These are phyloP conservation scores for Starmera amethionina DNA, from an alignment of 805 yeast genomes.

Conservation along the genomic window DNA sequence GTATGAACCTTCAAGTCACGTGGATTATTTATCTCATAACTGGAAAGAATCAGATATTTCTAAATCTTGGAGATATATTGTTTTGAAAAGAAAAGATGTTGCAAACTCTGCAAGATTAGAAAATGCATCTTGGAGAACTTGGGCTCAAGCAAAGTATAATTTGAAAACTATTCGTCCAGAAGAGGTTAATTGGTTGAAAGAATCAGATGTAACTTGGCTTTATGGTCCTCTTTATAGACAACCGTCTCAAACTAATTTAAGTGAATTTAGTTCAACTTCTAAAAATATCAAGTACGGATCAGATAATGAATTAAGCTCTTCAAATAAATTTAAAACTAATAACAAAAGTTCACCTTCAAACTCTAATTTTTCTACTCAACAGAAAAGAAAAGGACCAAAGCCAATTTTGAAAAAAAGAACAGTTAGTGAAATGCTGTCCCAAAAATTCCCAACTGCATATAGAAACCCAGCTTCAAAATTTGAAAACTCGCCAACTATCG, in stretches of 20 bases:
- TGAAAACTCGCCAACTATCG: constrained; percentile 5
- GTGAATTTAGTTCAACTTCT: constrained; percentile 1
- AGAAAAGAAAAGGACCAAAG: constrained; percentile 36
- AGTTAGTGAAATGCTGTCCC: constrained; percentile 70
- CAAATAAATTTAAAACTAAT: constrained; percentile 12
- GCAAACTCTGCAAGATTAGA: constrained; percentile 76
- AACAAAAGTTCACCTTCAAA: constrained; percentile 4
- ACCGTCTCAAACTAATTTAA: constrained; percentile 3
- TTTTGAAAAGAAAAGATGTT: constrained; percentile 69
- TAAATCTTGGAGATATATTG: constrained; percentile 92
- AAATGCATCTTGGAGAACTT: constrained; percentile 95
- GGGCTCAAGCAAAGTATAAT: constrained; percentile 86
- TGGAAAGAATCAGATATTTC: constrained; percentile 95
- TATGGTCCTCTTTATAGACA: constrained; percentile 64
- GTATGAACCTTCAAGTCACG: constrained; percentile 80
- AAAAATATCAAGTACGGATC: constrained; percentile 25
- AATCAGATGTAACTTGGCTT: constrained; percentile 94
- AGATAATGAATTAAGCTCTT: constrained; percentile 22
- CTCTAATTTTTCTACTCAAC: neutral
- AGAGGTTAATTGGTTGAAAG: constrained; percentile 91
- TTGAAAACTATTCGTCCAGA: constrained; percentile 82
- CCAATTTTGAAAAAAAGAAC: constrained; percentile 86
- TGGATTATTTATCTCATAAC: constrained; percentile 88
- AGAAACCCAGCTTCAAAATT: neutral
- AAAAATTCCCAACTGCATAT: constrained; percentile 25